These are phyloP conservation scores for Nemania serpens DNA, from an alignment of 2,329 filamentous ascomycete species.

Conservation along the genomic window DNA sequence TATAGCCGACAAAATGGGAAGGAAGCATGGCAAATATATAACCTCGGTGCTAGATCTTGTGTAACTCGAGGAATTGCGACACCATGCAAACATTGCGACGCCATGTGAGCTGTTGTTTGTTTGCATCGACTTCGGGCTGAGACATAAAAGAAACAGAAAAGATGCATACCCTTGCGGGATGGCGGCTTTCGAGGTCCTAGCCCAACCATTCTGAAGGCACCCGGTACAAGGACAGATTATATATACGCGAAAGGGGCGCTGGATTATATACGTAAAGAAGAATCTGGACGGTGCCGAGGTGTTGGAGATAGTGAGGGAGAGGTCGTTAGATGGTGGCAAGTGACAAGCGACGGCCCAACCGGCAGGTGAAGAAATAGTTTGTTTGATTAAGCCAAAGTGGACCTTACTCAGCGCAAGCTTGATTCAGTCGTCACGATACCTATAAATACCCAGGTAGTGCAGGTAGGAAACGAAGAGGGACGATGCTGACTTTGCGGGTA, in stretches of 20 bases:
- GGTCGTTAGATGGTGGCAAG: background rate
- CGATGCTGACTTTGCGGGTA: constrained; percentile 17
- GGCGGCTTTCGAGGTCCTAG: constrained; percentile 56
- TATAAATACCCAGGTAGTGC: background rate
- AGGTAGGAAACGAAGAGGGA: background rate
- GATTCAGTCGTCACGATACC: constrained; percentile 2
- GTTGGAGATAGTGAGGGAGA: background rate
- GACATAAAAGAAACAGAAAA: constrained; percentile 17
- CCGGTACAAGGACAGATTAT: constrained; percentile 10
- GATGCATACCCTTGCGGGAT: constrained; percentile 68
- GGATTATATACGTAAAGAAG: background rate
- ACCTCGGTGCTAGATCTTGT: background rate
- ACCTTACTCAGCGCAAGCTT: constrained; percentile 23
- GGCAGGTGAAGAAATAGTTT: background rate
- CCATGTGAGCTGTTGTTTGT: background rate
- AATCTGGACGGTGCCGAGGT: background rate
- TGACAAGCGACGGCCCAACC: background rate
- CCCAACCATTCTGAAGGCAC: constrained; percentile 53
- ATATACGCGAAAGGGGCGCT: constrained; percentile 32
- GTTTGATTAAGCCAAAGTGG: constrained; percentile 9
- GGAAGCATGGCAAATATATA: background rate
- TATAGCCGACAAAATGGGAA: constrained; percentile 5
- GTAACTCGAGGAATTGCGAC: background rate
- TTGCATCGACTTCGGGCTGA: background rate
- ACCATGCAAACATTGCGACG: background rate